Evolutionary conservation across 257 asterid genomes (phyloP).

Genomic region (Solanum gracilifrons): DNA sequence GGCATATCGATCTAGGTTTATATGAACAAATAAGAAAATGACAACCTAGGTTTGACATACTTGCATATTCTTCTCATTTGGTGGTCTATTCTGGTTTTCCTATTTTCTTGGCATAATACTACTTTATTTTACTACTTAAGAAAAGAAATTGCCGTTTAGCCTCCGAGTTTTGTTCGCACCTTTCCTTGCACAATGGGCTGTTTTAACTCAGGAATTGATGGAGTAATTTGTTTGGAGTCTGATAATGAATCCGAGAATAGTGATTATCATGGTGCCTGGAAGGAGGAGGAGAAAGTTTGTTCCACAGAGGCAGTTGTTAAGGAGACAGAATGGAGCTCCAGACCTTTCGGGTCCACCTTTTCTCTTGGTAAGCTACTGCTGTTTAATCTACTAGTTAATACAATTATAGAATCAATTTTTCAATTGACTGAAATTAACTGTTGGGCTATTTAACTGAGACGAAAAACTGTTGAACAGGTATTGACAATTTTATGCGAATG

Average conservation of each 20-base stretch:
- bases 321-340: slow-evolving; percentile 22
- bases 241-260: slow-evolving; percentile 51
- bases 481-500: slow-evolving; percentile 11
- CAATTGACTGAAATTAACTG: slow-evolving; percentile 16
- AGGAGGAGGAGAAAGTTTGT: slow-evolving; percentile 16
- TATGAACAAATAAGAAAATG: not conserved
- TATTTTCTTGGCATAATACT: not conserved
- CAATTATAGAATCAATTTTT: not conserved
- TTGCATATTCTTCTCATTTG: not conserved
- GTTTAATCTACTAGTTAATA: not conserved
- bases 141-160: not conserved
- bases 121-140: not conserved
- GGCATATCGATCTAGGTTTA: not conserved
- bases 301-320: slow-evolving; percentile 19
- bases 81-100: not conserved
- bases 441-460: slow-evolving; percentile 22
- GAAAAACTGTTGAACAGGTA: slow-evolving; percentile 15
- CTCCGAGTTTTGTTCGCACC: not conserved
- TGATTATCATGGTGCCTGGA: slow-evolving; percentile 12
- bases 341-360: slow-evolving; percentile 24
- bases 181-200: not conserved
- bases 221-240: slow-evolving; percentile 52
- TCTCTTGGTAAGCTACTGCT: slow-evolving; percentile 22
- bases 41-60: not conserved
- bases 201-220: slow-evolving; percentile 19